Evolutionary conservation across 805 yeast species (phyloP), one percentile per base, ranked within the genome.

Genomic region (Suhomyces prunicola): DNA sequence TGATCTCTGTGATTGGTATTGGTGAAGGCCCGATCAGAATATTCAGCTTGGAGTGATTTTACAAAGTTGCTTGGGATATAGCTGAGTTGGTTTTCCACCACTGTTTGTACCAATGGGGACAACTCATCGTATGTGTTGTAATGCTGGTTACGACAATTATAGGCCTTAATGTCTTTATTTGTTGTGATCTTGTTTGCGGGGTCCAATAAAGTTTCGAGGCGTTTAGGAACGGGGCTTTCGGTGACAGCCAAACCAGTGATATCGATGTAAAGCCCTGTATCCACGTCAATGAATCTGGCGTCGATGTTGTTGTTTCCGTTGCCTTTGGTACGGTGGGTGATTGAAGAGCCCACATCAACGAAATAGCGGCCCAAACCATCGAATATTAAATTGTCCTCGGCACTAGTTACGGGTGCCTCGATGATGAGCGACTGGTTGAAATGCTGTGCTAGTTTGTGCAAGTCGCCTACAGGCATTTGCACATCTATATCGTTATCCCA

Each of bases 291-390:
- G 53, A 63, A 64, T 5, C 69, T 50, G 5, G 67, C 68, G 39
- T 57, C 55, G 8, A 62, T 60, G 39, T 61, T 57, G 46, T 58
- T 53, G 40, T 39, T 46, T 0, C 87, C 88, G 59, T 82, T 84
- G 1, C 84, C 89, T 50, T 76, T 76, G 0, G 64, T 66, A 19
- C 69, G 49, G 42, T 59, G 57, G 24, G 66, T 57, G 44, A 65
- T 57, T 41, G 58, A 62, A 13, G 61, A 57, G 13, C 65, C 65
- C 22, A 66, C 61, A 42, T 65, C 69, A 26, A 65, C 51, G 46
- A 63, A 65, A 54, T 57, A 65, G n/a, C 68, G 47, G 4, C 58
- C 59, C 42, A 49, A 31, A 10, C 62, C 66, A 46, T 60, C 59
- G 47, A 62, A 63, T 19, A 8, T 6, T 5, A 39, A 39, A 31